Evolutionary conservation across 192 early-diverging fungal species (phyloP), one percentile per base, ranked within the genome.

Genomic region (Linnemannia schmuckeri): DNA sequence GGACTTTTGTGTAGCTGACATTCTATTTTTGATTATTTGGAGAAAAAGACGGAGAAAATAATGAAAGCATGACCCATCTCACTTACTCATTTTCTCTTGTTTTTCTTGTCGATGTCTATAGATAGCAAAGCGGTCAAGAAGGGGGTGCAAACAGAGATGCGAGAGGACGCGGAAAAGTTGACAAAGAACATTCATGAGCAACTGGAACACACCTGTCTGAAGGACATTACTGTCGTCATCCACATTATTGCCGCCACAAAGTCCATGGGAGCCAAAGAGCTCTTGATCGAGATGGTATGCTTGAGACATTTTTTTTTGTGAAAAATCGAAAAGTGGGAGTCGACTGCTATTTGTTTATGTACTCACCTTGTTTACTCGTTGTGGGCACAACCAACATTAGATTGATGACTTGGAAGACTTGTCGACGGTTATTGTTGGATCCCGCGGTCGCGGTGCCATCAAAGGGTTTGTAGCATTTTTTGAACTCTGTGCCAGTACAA

Each of bases 371-470:
- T 71, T 70, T 70, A 40, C 37, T 33, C 38, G 12, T 7, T 63
- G 7, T 40, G 6, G 5, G 49, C 17, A 3, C 17, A 17, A 33
- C 22, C 18, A 30, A 35, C 40, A 12, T 13, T 83, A 90, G 89
- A 92, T 90, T 79, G 85, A 85, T 35, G 85, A 89, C 69, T 72
- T 85, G 40, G 81, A 87, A 2, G 85, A 81, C 41, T 72, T 89
- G 52, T 89, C 91, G 0, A 90, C 90, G 63, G 88, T 92, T 18
- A 83, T 92, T 42, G 88, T 89, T 30, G 91, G 91, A 30, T 87
- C 88, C 38, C 89, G 89, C 4, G 91, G 91, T 18, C 83, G 88
- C 35, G 82, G 87, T 1, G 81, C 87, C 38, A 81, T 92, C 68
- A 89, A 87, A 78, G 88, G 87, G 91, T 90, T 85, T 80, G 73